These are phyloP conservation scores for Penicillium sp. DNA, from an alignment of 2,329 filamentous ascomycete species.

Conservation along the genomic window DNA sequence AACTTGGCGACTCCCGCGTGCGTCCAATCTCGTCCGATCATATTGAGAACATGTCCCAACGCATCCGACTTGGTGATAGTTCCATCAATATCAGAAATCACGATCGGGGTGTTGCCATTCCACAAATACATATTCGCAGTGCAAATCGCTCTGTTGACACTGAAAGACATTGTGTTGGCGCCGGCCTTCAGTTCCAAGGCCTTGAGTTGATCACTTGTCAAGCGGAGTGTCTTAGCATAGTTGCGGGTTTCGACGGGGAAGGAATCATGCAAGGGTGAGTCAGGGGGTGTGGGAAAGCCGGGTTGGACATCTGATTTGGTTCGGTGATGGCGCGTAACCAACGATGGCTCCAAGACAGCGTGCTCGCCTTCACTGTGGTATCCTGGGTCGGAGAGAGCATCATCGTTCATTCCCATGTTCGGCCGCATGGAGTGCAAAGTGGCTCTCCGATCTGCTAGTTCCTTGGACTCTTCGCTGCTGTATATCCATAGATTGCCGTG, in stretches of 20 bases:
- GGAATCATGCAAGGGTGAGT: conserved; percentile 48
- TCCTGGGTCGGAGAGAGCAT: conserved; percentile 86
- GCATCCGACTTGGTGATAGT: conserved; percentile 98
- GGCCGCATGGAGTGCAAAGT: conserved; percentile 53
- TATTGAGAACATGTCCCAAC: conserved; percentile 88
- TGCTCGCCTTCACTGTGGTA: conserved; percentile 84
- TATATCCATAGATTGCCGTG: conserved; percentile 99
- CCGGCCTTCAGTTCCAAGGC: conserved; percentile 76
- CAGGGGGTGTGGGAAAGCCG: conserved; percentile 60
- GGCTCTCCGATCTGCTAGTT: conserved; percentile 70
- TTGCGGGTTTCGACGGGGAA: conserved; percentile 70
- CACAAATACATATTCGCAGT: conserved; percentile 91
- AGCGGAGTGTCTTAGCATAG: conserved; percentile 91
- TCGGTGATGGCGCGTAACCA: conserved; percentile 47
- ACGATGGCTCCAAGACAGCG: conserved; percentile 65
- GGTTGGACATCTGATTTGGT: conserved; percentile 70
- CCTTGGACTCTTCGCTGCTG: conserved; percentile 93
- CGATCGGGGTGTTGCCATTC: conserved; percentile 85
- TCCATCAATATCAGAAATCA: conserved; percentile 97
- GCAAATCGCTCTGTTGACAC: conserved; percentile 91
- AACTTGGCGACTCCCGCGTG: conserved; percentile 95
- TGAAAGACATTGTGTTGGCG: conserved; percentile 93
- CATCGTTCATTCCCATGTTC: conserved; percentile 58
- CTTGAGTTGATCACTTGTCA: conserved; percentile 95
- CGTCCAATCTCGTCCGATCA: conserved; percentile 97